phyloP scores from a whole-genome alignment of 306 rosid genomes.

The Cajanus cajan region DNA sequence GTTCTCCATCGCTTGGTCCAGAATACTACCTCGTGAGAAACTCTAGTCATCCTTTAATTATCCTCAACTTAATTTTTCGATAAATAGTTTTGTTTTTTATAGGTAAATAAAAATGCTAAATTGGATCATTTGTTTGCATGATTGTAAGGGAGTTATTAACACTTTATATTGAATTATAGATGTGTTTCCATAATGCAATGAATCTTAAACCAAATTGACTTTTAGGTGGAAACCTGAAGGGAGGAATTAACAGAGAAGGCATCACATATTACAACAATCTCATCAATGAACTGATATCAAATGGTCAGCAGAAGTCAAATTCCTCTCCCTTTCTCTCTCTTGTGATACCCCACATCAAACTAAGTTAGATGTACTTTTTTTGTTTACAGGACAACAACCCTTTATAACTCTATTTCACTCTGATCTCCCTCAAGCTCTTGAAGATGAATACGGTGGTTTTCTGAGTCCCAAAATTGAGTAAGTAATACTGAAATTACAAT shows the following conservation, averaged over 20 bases:
- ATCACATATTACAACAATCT: conserved; percentile 62
- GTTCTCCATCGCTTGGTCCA: conserved; percentile 66
- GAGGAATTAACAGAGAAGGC: conserved; percentile 61
- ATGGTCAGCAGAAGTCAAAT: conserved; percentile 33
- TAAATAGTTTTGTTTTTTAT: not conserved
- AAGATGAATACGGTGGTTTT: conserved; percentile 60
- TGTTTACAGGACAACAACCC: conserved; percentile 49
- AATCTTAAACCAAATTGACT: not conserved
- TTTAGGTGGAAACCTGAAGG: conserved; percentile 59
- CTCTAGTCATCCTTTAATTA: not conserved
- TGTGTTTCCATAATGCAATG: not conserved
- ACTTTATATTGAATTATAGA: not conserved
- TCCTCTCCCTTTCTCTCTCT: not conserved
- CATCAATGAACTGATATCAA: conserved; percentile 48
- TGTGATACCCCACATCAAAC: not conserved
- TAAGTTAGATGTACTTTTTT: not conserved
- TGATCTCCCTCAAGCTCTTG: conserved; percentile 63
- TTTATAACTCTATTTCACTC: conserved; percentile 64
- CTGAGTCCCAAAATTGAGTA: conserved; percentile 53
- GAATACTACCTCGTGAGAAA: conserved; percentile 64
- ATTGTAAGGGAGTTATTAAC: not conserved
- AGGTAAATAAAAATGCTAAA: not conserved
- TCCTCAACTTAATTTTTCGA: not conserved
- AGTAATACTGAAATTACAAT: conserved; percentile 19
- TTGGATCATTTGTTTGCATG: not conserved